Conservation (phyloP, 2,329 filamentous ascomycete genomes). For the Alternaria arborescens region DNA sequence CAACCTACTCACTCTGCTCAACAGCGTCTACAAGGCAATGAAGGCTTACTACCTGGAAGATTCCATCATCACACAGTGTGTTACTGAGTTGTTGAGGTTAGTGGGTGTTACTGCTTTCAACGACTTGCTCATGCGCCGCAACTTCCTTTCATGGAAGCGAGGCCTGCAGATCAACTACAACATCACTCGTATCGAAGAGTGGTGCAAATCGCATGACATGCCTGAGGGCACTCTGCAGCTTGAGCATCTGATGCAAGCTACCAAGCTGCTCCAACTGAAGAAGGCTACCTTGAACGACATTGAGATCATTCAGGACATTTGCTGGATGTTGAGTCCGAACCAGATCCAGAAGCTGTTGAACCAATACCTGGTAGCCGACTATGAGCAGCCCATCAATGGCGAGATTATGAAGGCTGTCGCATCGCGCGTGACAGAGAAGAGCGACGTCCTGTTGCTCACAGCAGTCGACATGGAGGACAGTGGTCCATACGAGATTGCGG, state of each 20-base stretch:
- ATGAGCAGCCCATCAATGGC: slow-evolving; percentile 98
- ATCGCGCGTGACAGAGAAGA: slow-evolving; percentile 96
- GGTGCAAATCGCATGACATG: slow-evolving; percentile 99
- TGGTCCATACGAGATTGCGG: slow-evolving; percentile 97
- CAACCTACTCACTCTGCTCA: slow-evolving; percentile 91
- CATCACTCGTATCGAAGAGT: slow-evolving; percentile 98
- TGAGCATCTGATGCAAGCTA: slow-evolving; percentile 99
- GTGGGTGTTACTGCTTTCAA: slow-evolving; percentile 99
- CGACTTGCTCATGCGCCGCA: slow-evolving; percentile 94
- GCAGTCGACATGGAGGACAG: slow-evolving; percentile 99
- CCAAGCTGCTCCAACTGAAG: slow-evolving; percentile 96
- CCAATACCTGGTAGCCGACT: slow-evolving; percentile 97
- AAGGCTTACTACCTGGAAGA: slow-evolving; percentile 98
- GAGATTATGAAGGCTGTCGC: slow-evolving; percentile 99
- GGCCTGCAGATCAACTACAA: slow-evolving; percentile 99
- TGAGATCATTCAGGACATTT: slow-evolving; percentile 99
- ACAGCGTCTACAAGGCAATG: slow-evolving; percentile 98
- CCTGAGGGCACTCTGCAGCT: slow-evolving; percentile 96
- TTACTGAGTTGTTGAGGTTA: slow-evolving; percentile 89
- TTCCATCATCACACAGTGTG: slow-evolving; percentile 91
- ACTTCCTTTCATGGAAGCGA: slow-evolving; percentile 99
- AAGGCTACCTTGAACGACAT: slow-evolving; percentile 99
- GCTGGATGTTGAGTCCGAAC: slow-evolving; percentile 99
- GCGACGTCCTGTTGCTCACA: slow-evolving; percentile 89
- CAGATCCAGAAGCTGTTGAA: slow-evolving; percentile 99